phyloP scores from a whole-genome alignment of 108 stramenopile genomes.

The Stephanodiscus triporus region DNA sequence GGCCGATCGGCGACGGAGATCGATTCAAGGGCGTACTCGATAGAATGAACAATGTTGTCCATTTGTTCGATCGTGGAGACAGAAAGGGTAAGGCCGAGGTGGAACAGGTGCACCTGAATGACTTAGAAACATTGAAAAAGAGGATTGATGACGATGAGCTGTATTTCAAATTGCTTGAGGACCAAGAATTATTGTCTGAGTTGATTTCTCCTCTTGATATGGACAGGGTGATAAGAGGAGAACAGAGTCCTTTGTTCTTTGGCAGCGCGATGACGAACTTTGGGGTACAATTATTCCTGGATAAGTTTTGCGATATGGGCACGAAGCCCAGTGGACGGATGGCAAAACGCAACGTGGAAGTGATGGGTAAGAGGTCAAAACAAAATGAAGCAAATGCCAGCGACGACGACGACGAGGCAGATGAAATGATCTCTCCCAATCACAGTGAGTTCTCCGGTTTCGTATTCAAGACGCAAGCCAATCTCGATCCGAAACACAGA shows the following conservation, averaged over 20 bases:
- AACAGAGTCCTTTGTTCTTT: conserved; percentile 94
- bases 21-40: conserved; percentile 94
- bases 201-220: conserved; percentile 87
- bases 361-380: conserved; percentile 28
- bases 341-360: conserved; percentile 50
- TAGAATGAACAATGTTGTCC: conserved; percentile 79
- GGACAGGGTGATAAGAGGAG: conserved; percentile 84
- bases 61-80: conserved; percentile 77
- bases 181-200: conserved; percentile 86
- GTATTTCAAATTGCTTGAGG: conserved; percentile 89
- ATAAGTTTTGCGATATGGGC: conserved; percentile 86
- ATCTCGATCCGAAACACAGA: conserved; percentile 95
- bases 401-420: conserved; percentile 45
- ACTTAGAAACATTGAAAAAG: conserved; percentile 64
- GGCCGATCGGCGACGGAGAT: conserved; percentile 97
- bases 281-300: conserved; percentile 91
- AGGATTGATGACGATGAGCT: conserved; percentile 83
- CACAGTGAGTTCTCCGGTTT: conserved; percentile 93
- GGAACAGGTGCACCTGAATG: conserved; percentile 58
- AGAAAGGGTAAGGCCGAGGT: conserved; percentile 72
- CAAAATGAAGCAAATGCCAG: neutral
- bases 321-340: conserved; percentile 65
- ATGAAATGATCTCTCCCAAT: conserved; percentile 66
- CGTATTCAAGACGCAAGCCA: conserved; percentile 97
- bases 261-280: conserved; percentile 96